Base-by-base conservation (phyloP, 495 filamentous ascomycete genomes). In the Cetradonia linearis region DNA sequence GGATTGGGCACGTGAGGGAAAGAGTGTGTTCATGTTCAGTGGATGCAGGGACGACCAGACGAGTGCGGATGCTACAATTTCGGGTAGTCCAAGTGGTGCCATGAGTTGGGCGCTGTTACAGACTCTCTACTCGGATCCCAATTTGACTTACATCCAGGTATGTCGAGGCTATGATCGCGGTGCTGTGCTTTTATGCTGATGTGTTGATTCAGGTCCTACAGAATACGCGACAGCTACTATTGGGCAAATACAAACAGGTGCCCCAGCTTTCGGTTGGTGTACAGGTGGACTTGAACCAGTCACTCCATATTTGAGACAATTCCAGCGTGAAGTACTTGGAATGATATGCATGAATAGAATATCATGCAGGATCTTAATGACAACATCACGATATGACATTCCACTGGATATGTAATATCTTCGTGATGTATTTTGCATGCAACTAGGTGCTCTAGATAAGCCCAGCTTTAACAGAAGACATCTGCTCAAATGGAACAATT, bases 1-100 rank as follows among this genome's bases (percentile, higher is more conserved):
- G 58, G 67, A 80, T 58, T 84, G 74, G 74, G 70, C 73, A 54
- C 70, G 70, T 38, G 78, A 81, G 62, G 77, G 78, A 14, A 75
- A 76, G 61, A 74, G 79, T 62, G 81, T 82, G 34, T 81, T 76
- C 68, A 82, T 84, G 81, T 83, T 81, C 62, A 76, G 72, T 49
- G 81, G 81, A 4, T 84, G 81, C 66, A 69, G 74, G 16, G 81
- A 83, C 68, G 76, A 83, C 59, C 80, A 84, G 71, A 83, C 81
- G 2, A 76, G 72, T 38, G 81, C 82, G 36, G 81, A 84, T 69
- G 78, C 82, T 31, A 74, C 70, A 40, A 83, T 83, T 57, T 70
- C 73, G 16, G 79, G 44, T 7, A 40, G 27, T 13, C 40, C 60
- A 30, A 66, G 67, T 16, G 80, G 80, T 0, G 81, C 81, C 2